Conservation (phyloP, 305 asterid genomes). For the Striga hermonthica region DNA sequence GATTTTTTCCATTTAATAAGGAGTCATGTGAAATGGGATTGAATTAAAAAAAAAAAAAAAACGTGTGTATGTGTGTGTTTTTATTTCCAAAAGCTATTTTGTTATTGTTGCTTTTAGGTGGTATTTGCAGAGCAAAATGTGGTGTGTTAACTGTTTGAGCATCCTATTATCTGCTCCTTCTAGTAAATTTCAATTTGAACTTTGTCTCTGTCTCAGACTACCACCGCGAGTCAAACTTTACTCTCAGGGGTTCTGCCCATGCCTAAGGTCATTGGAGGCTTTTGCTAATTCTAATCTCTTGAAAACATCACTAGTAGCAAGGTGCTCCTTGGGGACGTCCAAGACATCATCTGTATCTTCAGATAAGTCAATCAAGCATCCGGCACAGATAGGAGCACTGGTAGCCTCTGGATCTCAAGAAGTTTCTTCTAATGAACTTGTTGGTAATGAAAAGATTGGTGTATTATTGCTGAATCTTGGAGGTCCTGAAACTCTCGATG, state of each 20-base stretch:
- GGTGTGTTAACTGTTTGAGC: neutral
- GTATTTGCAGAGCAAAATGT: neutral
- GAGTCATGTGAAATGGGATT: neutral
- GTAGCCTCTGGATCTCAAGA: conserved; percentile 55
- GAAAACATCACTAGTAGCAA: conserved; percentile 43
- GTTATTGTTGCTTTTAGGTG: neutral
- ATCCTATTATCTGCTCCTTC: neutral
- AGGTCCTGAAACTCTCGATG: conserved; percentile 97
- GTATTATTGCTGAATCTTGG: conserved; percentile 94
- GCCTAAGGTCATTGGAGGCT: conserved; percentile 51
- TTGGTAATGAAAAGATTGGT: conserved; percentile 77
- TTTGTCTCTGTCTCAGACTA: conserved; percentile 36
- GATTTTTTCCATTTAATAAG: neutral
- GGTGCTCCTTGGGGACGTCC: conserved; percentile 45
- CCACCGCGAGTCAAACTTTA: conserved; percentile 50
- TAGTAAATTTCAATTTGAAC: neutral
- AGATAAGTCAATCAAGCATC: conserved; percentile 34
- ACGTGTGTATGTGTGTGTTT: neutral
- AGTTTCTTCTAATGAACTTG: conserved; percentile 39
- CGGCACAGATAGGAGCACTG: conserved; percentile 46
- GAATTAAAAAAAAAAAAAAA: neutral
- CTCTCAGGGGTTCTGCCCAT: conserved; percentile 50
- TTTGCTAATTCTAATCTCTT: conserved; percentile 36
- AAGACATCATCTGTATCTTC: conserved; percentile 37
- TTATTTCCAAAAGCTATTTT: neutral